Conservation (phyloP, 1,139 yeast genomes). For the Zygoascus meyerae region DNA sequence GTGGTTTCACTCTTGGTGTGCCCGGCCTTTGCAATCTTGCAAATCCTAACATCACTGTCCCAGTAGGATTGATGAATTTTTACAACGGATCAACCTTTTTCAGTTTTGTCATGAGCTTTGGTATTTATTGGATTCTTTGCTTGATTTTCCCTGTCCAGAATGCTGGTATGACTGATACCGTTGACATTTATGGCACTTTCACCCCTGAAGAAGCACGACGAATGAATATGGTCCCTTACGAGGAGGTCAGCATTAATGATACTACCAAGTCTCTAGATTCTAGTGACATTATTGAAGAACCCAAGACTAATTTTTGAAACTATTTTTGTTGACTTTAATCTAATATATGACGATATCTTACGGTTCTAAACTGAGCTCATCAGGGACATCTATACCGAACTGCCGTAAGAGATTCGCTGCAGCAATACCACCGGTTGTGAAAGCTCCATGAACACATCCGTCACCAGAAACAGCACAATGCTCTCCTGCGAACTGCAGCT, state of each 20-base stretch:
- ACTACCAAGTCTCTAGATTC: background rate
- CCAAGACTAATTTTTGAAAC: background rate
- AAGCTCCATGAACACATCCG: constrained; percentile 88
- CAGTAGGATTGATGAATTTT: constrained; percentile 37
- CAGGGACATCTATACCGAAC: constrained; percentile 12
- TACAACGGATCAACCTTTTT: constrained; percentile 40
- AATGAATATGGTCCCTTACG: constrained; percentile 10
- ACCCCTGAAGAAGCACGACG: constrained; percentile 10
- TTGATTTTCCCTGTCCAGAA: constrained; percentile 35
- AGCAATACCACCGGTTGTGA: constrained; percentile 50
- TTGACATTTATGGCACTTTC: constrained; percentile 33
- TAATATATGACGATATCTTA: background rate
- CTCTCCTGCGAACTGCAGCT: constrained; percentile 67
- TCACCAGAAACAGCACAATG: constrained; percentile 71
- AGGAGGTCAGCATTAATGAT: background rate
- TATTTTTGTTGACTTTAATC: background rate
- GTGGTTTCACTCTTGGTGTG: constrained; percentile 40
- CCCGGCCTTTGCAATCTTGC: constrained; percentile 39
- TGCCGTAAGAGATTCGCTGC: constrained; percentile 19
- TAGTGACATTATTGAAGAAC: background rate
- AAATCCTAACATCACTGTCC: constrained; percentile 27
- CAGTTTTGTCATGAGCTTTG: constrained; percentile 39
- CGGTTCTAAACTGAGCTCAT: background rate
- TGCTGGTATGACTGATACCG: constrained; percentile 32
- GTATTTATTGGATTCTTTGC: constrained; percentile 35